Conservation (phyloP, 2,329 filamentous ascomycete genomes). For the Apiospora rasikravindrae region DNA sequence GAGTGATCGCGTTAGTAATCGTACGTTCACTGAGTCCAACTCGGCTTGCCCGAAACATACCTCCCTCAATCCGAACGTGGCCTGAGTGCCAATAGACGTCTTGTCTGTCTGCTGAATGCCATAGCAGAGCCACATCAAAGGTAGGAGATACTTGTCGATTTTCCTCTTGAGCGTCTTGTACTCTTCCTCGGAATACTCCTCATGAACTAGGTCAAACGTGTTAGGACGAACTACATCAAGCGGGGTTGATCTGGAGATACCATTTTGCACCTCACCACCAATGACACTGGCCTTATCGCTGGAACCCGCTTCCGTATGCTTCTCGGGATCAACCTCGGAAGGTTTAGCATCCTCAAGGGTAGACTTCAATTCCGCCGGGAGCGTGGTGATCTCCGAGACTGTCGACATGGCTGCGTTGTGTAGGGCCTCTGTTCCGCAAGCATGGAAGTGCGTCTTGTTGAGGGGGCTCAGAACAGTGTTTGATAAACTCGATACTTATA, state of each 20-base stretch:
- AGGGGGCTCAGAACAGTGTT: background rate
- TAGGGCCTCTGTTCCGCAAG: background rate
- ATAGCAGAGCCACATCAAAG: slow-evolving; percentile 55
- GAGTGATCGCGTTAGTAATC: background rate
- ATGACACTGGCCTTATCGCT: slow-evolving; percentile 33
- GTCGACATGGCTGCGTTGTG: slow-evolving; percentile 19
- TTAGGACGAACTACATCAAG: background rate
- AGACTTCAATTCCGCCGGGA: slow-evolving; percentile 28
- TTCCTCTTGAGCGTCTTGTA: slow-evolving; percentile 47
- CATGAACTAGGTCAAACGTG: slow-evolving; percentile 4
- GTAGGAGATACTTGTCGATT: slow-evolving; percentile 50
- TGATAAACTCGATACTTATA: background rate
- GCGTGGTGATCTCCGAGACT: slow-evolving; percentile 29
- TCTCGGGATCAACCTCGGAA: slow-evolving; percentile 28
- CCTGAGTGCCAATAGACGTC: slow-evolving; percentile 46
- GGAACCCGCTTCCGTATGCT: slow-evolving; percentile 23
- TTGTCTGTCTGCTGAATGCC: slow-evolving; percentile 56
- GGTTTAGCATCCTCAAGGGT: slow-evolving; percentile 26
- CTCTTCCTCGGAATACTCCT: slow-evolving; percentile 42
- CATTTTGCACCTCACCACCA: slow-evolving; percentile 29
- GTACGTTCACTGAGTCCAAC: background rate
- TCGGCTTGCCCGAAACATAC: slow-evolving; percentile 24
- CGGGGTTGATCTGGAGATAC: slow-evolving; percentile 19
- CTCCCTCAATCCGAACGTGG: slow-evolving; percentile 43
- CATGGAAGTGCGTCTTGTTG: background rate